Evolutionary conservation across 345 rosid genomes (phyloP).

Genomic region (Eucalyptus leucophloia): DNA sequence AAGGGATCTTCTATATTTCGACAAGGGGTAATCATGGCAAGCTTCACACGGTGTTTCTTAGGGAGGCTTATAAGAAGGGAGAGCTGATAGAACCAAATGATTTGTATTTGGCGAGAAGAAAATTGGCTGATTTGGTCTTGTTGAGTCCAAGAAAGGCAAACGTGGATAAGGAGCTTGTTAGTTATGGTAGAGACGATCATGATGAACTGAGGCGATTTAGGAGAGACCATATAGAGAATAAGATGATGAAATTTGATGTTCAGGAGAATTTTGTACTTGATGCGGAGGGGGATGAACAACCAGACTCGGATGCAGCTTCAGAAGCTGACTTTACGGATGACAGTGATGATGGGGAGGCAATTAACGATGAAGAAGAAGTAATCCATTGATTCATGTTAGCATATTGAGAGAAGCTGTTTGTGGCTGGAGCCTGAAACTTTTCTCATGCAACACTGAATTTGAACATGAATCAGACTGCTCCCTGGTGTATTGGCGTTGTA

Average conservation of each 20-base stretch:
- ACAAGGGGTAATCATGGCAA: constrained; percentile 94
- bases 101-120: constrained; percentile 78
- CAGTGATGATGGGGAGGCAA: constrained; percentile 1
- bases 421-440: not conserved
- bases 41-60: constrained; percentile 83
- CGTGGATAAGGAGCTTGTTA: constrained; percentile 55
- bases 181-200: constrained; percentile 27
- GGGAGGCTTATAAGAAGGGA: constrained; percentile 81
- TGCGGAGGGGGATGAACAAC: not conserved
- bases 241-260: not conserved
- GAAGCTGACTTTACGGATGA: constrained; percentile 6
- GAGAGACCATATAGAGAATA: constrained; percentile 3
- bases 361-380: not conserved
- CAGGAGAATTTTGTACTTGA: not conserved
- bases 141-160: constrained; percentile 63
- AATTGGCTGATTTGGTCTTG: constrained; percentile 66
- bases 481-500: not conserved
- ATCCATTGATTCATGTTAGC: not conserved
- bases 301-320: constrained; percentile 4
- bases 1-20: constrained; percentile 85
- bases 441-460: not conserved
- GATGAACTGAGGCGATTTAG: constrained; percentile 18
- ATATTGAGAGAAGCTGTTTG: not conserved
- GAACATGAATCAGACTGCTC: not conserved
- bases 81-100: constrained; percentile 71